Conservation (phyloP, 139 green algal genomes). For the Closterium sp. region DNA sequence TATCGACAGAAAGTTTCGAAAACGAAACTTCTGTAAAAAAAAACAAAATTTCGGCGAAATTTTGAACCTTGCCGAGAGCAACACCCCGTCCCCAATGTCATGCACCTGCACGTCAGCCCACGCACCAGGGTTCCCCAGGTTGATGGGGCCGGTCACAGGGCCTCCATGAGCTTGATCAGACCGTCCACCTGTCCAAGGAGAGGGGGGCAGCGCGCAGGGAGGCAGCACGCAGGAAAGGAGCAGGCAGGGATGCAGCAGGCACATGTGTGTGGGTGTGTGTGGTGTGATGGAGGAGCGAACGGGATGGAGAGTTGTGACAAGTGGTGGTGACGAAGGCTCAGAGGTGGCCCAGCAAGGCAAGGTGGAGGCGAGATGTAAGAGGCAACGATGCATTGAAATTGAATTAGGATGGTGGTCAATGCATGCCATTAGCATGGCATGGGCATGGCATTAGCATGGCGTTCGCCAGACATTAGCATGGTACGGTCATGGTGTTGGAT, state of each 20-base stretch:
- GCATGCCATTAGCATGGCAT: background rate
- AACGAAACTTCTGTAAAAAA: no score
- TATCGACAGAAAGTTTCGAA: no score
- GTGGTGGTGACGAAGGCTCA: background rate
- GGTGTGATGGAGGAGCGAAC: background rate
- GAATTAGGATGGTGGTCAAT: no score
- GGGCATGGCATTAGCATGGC: no score
- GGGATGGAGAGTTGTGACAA: background rate
- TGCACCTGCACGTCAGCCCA: background rate
- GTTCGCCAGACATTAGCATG: no score
- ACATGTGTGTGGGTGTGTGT: background rate
- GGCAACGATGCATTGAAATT: no score
- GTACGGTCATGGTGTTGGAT: no score
- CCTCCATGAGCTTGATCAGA: slow-evolving; percentile 61
- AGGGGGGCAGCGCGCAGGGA: background rate
- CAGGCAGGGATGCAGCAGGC: background rate
- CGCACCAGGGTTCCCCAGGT: slow-evolving; percentile 93
- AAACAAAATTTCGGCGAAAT: no score
- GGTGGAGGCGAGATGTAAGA: no score
- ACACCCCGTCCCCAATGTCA: no score
- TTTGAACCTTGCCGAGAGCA: no score
- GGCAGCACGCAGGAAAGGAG: no score
- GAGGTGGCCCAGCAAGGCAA: background rate
- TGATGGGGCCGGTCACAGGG: slow-evolving; percentile 90
- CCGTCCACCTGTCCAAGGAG: slow-evolving; percentile 48